phyloP scores from a whole-genome alignment of 257 asterid species.

The Solanum pinnatisectum region DNA sequence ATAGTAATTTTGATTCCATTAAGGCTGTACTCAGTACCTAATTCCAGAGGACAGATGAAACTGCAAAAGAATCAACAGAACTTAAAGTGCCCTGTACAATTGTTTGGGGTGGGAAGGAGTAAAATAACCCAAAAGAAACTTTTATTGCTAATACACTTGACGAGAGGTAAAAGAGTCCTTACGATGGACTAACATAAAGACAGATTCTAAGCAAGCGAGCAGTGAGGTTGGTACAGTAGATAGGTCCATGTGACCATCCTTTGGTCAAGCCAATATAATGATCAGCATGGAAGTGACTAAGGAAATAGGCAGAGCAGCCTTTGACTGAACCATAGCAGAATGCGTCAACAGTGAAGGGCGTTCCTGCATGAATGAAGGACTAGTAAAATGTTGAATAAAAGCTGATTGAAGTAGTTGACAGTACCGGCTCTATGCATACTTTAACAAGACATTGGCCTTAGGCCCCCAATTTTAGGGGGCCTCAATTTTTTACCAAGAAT shows the following conservation, averaged over 20 bases:
- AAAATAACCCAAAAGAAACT: background rate
- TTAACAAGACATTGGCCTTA: too few species aligned
- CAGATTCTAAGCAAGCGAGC: conserved; percentile 16
- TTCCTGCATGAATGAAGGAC: conserved; percentile 7
- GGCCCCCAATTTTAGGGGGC: too few species aligned
- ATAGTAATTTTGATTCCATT: conserved; percentile 17
- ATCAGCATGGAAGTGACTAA: conserved; percentile 20
- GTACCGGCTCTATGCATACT: too few species aligned
- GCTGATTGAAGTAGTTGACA: background rate
- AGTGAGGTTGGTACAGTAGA: conserved; percentile 19
- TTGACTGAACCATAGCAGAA: conserved; percentile 13
- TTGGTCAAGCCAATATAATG: conserved; percentile 17
- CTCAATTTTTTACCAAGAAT: too few species aligned
- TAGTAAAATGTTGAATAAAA: background rate
- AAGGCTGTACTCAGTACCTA: conserved; percentile 4
- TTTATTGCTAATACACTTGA: background rate
- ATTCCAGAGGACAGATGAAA: conserved; percentile 3
- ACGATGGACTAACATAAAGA: conserved; percentile 12
- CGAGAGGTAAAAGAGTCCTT: background rate
- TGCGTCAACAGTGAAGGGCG: conserved; percentile 23
- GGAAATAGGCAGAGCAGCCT: conserved; percentile 12
- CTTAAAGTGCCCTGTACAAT: background rate
- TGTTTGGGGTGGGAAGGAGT: background rate
- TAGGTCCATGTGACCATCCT: conserved; percentile 18
- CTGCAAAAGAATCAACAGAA: background rate